Percentiles rank a stretch among this genome's conserved stretches.
These are phyloP conservation scores for Teunomyces atbi DNA, from an alignment of 805 yeast genomes.

Conservation along the genomic window DNA sequence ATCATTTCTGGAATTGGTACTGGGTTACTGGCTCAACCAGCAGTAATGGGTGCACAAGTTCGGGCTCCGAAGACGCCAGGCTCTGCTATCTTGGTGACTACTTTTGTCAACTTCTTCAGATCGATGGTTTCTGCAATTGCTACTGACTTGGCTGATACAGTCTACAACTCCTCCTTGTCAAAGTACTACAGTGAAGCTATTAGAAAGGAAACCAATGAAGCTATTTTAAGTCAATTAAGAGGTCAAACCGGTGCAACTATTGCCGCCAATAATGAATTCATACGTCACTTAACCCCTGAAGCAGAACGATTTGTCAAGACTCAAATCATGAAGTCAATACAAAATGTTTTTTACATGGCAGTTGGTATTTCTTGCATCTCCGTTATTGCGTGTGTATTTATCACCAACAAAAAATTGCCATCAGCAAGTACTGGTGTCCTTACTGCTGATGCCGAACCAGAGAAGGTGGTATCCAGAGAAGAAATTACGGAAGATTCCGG, in stretches of 20 bases:
- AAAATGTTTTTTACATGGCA: slow-evolving; percentile 39
- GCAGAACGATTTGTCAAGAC: slow-evolving; percentile 25
- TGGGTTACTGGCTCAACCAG: slow-evolving; percentile 49
- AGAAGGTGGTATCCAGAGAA: background rate
- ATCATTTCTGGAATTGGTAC: slow-evolving; percentile 47
- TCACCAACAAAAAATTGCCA: slow-evolving; percentile 44
- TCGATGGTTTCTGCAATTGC: slow-evolving; percentile 47
- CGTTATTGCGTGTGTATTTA: slow-evolving; percentile 30
- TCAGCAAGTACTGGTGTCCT: background rate
- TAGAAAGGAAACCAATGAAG: slow-evolving; percentile 7
- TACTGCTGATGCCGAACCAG: background rate
- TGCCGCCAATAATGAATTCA: slow-evolving; percentile 12
- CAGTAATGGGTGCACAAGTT: slow-evolving; percentile 45
- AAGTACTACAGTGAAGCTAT: slow-evolving; percentile 11
- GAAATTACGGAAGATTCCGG: background rate
- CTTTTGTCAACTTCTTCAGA: slow-evolving; percentile 44
- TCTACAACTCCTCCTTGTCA: slow-evolving; percentile 28
- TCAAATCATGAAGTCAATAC: slow-evolving; percentile 36
- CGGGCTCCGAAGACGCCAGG: slow-evolving; percentile 53
- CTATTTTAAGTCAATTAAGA: slow-evolving; percentile 17
- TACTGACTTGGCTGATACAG: slow-evolving; percentile 41
- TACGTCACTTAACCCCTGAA: slow-evolving; percentile 17
- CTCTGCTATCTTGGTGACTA: slow-evolving; percentile 46
- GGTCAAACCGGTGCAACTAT: slow-evolving; percentile 14
- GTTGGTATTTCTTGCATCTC: slow-evolving; percentile 34